These are phyloP conservation scores for Venturia effusa DNA, from an alignment of 2,329 filamentous ascomycete genomes.

Conservation along the genomic window DNA sequence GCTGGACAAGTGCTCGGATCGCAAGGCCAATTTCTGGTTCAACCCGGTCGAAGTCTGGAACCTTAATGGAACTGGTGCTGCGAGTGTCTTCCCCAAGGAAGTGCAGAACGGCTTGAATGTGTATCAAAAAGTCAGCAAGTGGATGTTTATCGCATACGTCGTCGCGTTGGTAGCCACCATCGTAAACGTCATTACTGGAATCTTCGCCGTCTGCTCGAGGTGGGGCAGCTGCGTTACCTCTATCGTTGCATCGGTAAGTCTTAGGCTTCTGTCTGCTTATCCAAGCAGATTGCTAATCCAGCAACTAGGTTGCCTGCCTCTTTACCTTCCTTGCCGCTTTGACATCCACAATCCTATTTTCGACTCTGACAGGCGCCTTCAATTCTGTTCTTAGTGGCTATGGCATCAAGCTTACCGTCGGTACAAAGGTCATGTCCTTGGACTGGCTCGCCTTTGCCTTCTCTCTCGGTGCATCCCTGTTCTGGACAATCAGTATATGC, in stretches of 20 bases:
- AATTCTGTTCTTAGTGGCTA: conserved; percentile 58
- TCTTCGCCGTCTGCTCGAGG: conserved; percentile 75
- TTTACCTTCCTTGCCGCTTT: conserved; percentile 56
- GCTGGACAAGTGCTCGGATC: conserved; percentile 54
- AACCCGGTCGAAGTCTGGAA: conserved; percentile 56
- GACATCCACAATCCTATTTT: conserved; percentile 64
- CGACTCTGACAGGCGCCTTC: conserved; percentile 57
- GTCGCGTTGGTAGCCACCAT: conserved; percentile 60
- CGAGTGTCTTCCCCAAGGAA: conserved; percentile 49
- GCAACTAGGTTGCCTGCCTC: conserved; percentile 35
- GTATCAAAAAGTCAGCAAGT: conserved; percentile 65
- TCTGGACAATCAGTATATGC: conserved; percentile 89
- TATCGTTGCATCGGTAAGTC: conserved; percentile 57
- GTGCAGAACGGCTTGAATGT: conserved; percentile 57
- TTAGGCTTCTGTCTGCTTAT: conserved; percentile 18
- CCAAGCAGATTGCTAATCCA: conserved; percentile 16
- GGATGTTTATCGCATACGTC: conserved; percentile 75
- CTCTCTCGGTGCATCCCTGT: conserved; percentile 62
- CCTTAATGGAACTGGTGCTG: conserved; percentile 43
- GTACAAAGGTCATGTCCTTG: conserved; percentile 56
- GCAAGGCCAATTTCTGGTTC: conserved; percentile 67
- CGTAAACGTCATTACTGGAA: conserved; percentile 63
- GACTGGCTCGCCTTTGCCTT: conserved; percentile 76
- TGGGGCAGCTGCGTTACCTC: conserved; percentile 74
- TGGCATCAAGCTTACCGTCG: conserved; percentile 56